Evolutionary conservation across 495 filamentous ascomycete species (phyloP), one percentile per base, ranked within the genome.

Genomic region (Cudoniella acicularis): DNA sequence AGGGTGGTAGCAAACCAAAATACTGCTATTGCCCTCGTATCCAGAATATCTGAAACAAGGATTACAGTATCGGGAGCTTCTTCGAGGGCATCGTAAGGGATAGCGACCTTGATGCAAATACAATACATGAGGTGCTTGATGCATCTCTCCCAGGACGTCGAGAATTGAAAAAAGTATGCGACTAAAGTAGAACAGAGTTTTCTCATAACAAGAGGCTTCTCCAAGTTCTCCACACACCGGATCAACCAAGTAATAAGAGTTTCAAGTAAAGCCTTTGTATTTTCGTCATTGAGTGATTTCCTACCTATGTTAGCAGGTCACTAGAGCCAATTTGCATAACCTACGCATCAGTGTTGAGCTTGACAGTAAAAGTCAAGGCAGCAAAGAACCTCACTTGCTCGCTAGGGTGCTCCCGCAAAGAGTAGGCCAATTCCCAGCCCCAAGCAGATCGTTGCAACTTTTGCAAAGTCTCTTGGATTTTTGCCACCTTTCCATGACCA

Each of bases 291-390:
- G 54, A 96, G 70, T 2, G 82, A 79, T 56, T 80, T 75, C 72
- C 84, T 89, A 54, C 56, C 64, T 47, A 23, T 36, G 36, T 57
- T 43, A 57, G 25, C 42, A 59, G 13, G 10, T 10, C 17, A 21
- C 26, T 13, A 46, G 24, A 42, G 6, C n/a, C n/a, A 8, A 52
- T 2, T 24, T n/a, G 42, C 1, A 49, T 26, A 10, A 64, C 72
- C 51, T 74, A 89, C 89, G 83, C 89, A 68, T 93, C 88, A 30
- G 83, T 80, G 63, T 97, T 96, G 50, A 97, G 77, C 73, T 97
- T 97, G 49, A 97, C 86, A 16, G 87, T 94, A 65, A 96, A 90
- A 0, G 92, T 97, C 59, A 96, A 78, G 26, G 93, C 94, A n/a
- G 89, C 94, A 69, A 92, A 96, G 75, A 97, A 98, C 42, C 88